phyloP scores from a whole-genome alignment of 345 rosid genomes.

The Physaria fendleri region DNA sequence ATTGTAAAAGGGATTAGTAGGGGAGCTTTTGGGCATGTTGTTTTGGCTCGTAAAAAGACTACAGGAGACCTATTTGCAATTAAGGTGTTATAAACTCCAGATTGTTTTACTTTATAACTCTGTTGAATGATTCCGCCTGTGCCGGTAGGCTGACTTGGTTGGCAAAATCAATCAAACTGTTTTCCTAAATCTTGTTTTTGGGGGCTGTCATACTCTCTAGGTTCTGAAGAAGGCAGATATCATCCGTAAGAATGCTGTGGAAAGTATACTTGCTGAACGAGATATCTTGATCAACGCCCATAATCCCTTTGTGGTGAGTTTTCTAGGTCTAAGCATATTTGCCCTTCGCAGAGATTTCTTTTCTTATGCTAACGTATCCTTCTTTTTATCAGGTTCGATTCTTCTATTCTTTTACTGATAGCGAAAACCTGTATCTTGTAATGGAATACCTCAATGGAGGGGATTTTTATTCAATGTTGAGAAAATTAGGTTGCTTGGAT shows the following conservation, averaged over 20 bases:
- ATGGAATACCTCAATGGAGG: conserved; percentile 99
- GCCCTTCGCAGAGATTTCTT: conserved; percentile 1
- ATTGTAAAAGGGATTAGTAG: conserved; percentile 75
- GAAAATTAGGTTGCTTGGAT: conserved; percentile 76
- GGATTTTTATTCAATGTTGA: conserved; percentile 78
- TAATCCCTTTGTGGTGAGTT: conserved; percentile 98
- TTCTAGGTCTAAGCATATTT: conserved; percentile 31
- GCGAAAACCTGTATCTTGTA: conserved; percentile 93
- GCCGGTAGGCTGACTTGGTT: neutral
- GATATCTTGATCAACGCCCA: conserved; percentile 88
- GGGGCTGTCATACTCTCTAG: conserved; percentile 35
- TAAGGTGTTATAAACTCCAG: conserved; percentile 44
- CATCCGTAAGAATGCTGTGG: conserved; percentile 96
- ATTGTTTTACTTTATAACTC: neutral
- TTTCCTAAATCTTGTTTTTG: conserved; percentile 3
- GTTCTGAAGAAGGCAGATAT: conserved; percentile 95
- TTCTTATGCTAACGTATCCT: conserved; percentile 23
- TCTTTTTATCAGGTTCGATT: conserved; percentile 75
- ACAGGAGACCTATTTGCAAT: conserved; percentile 95
- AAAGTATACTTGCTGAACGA: conserved; percentile 92
- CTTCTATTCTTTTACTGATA: conserved; percentile 94
- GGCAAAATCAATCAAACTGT: neutral
- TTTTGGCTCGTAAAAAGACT: conserved; percentile 79
- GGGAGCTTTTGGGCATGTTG: conserved; percentile 91
- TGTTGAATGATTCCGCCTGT: conserved; percentile 3